Base-by-base conservation (phyloP, 345 rosid species). In the Pugionium cornutum region DNA sequence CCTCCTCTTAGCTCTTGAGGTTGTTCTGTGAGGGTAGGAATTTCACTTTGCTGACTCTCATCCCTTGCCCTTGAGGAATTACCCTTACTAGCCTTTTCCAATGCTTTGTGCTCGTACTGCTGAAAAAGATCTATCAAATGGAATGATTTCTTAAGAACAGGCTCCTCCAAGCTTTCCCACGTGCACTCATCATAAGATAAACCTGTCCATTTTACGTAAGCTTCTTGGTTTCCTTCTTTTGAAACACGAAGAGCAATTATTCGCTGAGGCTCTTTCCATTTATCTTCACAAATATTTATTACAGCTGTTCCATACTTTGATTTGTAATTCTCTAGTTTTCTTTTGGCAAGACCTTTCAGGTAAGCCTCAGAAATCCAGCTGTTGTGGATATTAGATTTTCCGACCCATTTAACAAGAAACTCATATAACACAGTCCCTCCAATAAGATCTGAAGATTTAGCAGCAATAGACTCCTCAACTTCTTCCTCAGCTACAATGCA, bases 161-260 rank as follows among this genome's bases (percentile, higher is more conserved):
- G 88, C 78, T 89, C 99, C 67, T 89, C 87, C 78, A 91, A 75
- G 70, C 81, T 83, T 76, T 95, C 99, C 99, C 99, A 95, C 33
- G 98, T 95, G 80, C 99, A 95, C 77, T 95, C 99, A 61, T 95
- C 98, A 67, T 95, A 95, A 67, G 98, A 84, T 63, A 95, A 88
- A 56, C 90, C 96, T 32, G 94, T 87, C 99, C 99, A 95, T 73
- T 91, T 95, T 52, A 91, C 86, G 80, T 82, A 82, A 68, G 90
- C 98, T 86, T 91, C 98, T 57, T 35, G 65, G 33, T 64, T 66
- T 49, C 94, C 89, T 64, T 84, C 85, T 44, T 73, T 70, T 56
- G 84, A 74, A 66, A 49, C 65, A 46, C 82, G 89, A 50, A 82
- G 80, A 71, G 89, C 82, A 82, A 95, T 86, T 67, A 91, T 66